phyloP scores from a whole-genome alignment of 169 alveolate genomes.

The Plasmodium vinckei region DNA sequence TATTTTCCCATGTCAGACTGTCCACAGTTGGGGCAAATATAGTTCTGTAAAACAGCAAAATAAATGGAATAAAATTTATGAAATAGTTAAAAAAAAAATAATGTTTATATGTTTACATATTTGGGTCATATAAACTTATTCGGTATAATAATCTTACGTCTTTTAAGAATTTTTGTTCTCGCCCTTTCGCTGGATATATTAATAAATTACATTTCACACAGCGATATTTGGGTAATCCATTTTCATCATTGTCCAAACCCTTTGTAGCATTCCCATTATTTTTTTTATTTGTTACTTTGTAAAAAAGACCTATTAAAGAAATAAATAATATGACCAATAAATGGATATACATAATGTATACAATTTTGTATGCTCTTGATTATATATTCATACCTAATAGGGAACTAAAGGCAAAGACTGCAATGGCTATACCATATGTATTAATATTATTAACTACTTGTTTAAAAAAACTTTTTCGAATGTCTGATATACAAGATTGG shows the following conservation, averaged over 20 bases:
- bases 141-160: conserved; percentile 61
- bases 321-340: background rate
- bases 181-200: conserved; percentile 85
- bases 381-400: conserved; percentile 19
- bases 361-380: background rate
- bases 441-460: conserved; percentile 16
- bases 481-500: conserved; percentile 13
- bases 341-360: background rate
- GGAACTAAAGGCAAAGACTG: conserved; percentile 32
- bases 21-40: conserved; percentile 69
- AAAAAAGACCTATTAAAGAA: conserved; percentile 6
- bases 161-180: conserved; percentile 83
- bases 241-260: background rate
- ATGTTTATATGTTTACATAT: background rate
- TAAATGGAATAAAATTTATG: background rate
- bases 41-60: conserved; percentile 8
- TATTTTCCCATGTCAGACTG: conserved; percentile 56
- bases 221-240: conserved; percentile 67
- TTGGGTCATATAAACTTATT: background rate
- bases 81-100: background rate
- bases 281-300: conserved; percentile 4
- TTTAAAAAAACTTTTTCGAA: background rate
- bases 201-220: conserved; percentile 83
- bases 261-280: background rate
- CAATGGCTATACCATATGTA: conserved; percentile 7